Base-by-base conservation (phyloP, 129 eudicot genomes). In the Scalesia atractyloides region DNA sequence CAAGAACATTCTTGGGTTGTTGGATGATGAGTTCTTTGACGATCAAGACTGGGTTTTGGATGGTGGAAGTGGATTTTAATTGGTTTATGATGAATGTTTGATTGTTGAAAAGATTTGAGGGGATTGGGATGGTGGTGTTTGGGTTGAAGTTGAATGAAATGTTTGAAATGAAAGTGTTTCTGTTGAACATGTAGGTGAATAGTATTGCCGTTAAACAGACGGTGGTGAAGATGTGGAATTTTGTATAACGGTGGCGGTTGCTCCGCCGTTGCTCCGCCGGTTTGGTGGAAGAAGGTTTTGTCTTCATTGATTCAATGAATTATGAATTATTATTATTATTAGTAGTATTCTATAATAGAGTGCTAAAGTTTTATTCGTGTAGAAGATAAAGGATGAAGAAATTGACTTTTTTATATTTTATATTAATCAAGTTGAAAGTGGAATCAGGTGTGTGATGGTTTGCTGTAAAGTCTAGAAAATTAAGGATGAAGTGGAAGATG, bases 11-110 rank as follows among this genome's bases (percentile, higher is more conserved):
- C 0, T 2, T 10, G 5, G 65, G 3, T 49, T 80, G 78, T 68
- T 73, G 64, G 20, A 68, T 76, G 12, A 74, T 77, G 15, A 77
- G 34, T 73, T 82, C 73, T 73, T 83, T 77, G 20, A 74, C 76
- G 48, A 74, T 66, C 58, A 77, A 47, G 66, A 72, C 67, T 5
- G 71, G 74, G 8, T 76, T 73, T 0, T 24, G 69, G 5, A 49
- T 59, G 7, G 72, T 44, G 3, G 80, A 74, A 41, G 84, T 80
- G 1, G 80, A 74, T 39, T 74, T 80, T 50, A 80, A 70, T 33
- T 78, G 82, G 52, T 78, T 70, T 8, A 78, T 47, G 37, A 78
- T 43, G 66, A 78, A 70, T 5, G 82, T 78, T 43, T 64, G 77
- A 12, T 78, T 78, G 41, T 63, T 60, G 15, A 78, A 51, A 52